Percentiles rank a stretch among this genome's conserved stretches.
Conservation (phyloP, 1,284 basidiomycete genomes). For the Amylostereum areolatum region DNA sequence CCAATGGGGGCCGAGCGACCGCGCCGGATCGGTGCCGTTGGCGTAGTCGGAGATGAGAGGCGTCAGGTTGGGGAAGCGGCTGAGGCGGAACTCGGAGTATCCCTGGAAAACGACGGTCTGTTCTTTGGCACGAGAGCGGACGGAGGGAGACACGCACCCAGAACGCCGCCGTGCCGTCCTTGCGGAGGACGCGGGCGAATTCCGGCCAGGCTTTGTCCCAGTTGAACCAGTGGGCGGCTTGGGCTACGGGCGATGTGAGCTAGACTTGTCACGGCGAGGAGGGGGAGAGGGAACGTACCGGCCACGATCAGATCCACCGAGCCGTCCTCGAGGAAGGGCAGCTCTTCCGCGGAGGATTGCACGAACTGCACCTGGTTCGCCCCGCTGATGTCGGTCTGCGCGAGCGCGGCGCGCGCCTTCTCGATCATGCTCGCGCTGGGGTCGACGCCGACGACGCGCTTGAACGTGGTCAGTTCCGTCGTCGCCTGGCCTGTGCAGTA, state of each 20-base stretch:
- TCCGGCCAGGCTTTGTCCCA: slow-evolving; percentile 71
- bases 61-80: slow-evolving; percentile 51
- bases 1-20: slow-evolving; percentile 72
- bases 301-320: slow-evolving; percentile 73
- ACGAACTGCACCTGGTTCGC: slow-evolving; percentile 36
- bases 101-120: slow-evolving; percentile 35
- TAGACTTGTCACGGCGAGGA: background rate
- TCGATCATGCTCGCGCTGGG: slow-evolving; percentile 72
- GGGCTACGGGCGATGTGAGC: slow-evolving; percentile 38
- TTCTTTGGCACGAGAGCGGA: background rate
- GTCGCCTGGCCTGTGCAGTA: slow-evolving; percentile 60
- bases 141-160: slow-evolving; percentile 48
- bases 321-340: slow-evolving; percentile 44
- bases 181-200: slow-evolving; percentile 54
- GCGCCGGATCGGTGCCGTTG: slow-evolving; percentile 44
- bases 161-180: slow-evolving; percentile 68
- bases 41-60: slow-evolving; percentile 56
- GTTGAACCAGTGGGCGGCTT: slow-evolving; percentile 87
- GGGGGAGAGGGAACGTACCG: slow-evolving; percentile 35
- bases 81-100: slow-evolving; percentile 75
- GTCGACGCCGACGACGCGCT: slow-evolving; percentile 63
- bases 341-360: slow-evolving; percentile 50
- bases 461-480: slow-evolving; percentile 54
- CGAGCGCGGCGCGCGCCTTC: slow-evolving; percentile 43
- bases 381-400: slow-evolving; percentile 13